Evolutionary conservation across 2,329 filamentous ascomycete genomes (phyloP).

Genomic region (Fusarium brachygibbosum): DNA sequence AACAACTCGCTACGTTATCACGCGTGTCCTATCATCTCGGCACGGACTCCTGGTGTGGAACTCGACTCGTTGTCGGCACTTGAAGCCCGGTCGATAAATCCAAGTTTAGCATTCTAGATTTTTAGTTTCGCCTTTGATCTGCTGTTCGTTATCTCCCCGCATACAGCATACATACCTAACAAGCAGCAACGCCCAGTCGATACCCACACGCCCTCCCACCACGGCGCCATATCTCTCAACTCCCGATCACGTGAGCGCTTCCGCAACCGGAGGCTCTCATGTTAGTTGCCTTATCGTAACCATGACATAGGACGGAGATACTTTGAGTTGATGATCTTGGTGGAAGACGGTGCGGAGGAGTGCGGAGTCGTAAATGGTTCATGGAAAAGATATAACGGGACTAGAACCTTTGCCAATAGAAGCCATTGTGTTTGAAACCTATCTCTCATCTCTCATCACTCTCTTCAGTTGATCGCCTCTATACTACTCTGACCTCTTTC

Average conservation of each 20-base stretch:
- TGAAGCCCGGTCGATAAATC: constrained; percentile 32
- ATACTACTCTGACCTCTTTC: background rate
- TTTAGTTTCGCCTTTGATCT: constrained; percentile 3
- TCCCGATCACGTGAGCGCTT: constrained; percentile 44
- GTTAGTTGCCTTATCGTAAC: constrained; percentile 39
- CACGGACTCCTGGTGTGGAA: constrained; percentile 19
- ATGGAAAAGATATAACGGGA: constrained; percentile 38
- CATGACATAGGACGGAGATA: constrained; percentile 35
- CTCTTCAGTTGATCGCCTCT: background rate
- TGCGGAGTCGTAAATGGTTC: constrained; percentile 29
- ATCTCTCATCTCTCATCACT: constrained; percentile 11
- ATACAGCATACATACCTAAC: constrained; percentile 2
- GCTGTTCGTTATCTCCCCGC: constrained; percentile 36
- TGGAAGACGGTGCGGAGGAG: constrained; percentile 10
- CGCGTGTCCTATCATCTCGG: constrained; percentile 27
- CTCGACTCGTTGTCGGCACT: constrained; percentile 24
- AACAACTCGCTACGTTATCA: constrained; percentile 20
- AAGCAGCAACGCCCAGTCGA: constrained; percentile 8
- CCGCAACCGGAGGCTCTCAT: constrained; percentile 40
- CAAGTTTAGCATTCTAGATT: constrained; percentile 24
- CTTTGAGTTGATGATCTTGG: constrained; percentile 18
- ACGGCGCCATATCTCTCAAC: constrained; percentile 1
- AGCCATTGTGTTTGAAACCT: constrained; percentile 22
- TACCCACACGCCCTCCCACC: constrained; percentile 30
- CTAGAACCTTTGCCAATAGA: constrained; percentile 37